Conservation (phyloP, 805 yeast genomes). For the Kluyveromyces nonfermentans region DNA sequence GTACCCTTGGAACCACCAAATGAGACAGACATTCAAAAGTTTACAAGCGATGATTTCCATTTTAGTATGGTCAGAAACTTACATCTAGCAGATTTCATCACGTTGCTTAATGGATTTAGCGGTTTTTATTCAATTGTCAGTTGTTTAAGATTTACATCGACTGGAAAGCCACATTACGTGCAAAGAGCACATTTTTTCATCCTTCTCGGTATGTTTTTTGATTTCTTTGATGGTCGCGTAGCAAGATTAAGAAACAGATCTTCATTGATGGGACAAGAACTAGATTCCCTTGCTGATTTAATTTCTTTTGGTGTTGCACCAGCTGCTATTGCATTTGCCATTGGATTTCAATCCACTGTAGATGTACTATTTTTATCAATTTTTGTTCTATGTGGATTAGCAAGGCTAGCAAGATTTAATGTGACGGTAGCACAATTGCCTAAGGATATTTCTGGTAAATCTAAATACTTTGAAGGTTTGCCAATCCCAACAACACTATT, state of each 20-base stretch:
- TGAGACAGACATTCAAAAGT: conserved; percentile 64
- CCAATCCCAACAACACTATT: conserved; percentile 87
- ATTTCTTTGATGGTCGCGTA: conserved; percentile 93
- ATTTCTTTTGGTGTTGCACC: conserved; percentile 95
- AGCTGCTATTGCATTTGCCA: conserved; percentile 81
- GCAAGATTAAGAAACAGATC: conserved; percentile 90
- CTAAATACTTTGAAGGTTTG: conserved; percentile 89
- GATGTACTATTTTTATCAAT: conserved; percentile 70
- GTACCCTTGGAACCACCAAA: conserved; percentile 67
- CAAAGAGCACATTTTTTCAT: conserved; percentile 87
- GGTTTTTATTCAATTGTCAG: conserved; percentile 88
- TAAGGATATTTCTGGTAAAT: conserved; percentile 78
- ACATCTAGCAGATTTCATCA: conserved; percentile 94
- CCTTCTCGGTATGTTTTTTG: conserved; percentile 87
- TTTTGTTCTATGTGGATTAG: conserved; percentile 88
- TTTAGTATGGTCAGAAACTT: conserved; percentile 77
- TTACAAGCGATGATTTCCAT: conserved; percentile 76
- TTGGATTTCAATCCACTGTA: conserved; percentile 77
- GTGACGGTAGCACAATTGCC: conserved; percentile 91
- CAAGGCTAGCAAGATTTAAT: conserved; percentile 90
- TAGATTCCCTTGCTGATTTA: conserved; percentile 92
- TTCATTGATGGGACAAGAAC: conserved; percentile 92
- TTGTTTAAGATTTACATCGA: conserved; percentile 69
- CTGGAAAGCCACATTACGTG: conserved; percentile 58
- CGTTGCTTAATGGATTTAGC: conserved; percentile 85